Evolutionary conservation across 176 grass and related monocot genomes (phyloP).

Genomic region (Saccharum officinarum): DNA sequence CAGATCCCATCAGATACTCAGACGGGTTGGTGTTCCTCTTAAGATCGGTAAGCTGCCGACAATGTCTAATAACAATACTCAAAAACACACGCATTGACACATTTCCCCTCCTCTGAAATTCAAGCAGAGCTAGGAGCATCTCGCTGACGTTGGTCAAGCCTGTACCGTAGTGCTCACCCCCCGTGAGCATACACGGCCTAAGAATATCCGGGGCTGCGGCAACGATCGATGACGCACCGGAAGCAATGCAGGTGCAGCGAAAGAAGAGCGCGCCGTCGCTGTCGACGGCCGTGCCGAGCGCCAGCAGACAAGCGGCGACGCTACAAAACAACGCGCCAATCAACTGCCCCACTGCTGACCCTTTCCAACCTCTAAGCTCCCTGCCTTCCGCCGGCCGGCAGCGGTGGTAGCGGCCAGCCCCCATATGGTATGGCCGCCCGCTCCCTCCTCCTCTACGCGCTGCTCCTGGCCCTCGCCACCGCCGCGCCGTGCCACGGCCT

Average conservation of each 20-base stretch:
- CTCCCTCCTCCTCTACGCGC: constrained; percentile 16
- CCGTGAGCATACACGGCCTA: constrained; percentile 3
- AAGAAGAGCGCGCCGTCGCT: constrained; percentile 31
- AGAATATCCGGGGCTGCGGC: constrained; percentile 38
- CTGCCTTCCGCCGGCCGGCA: constrained; percentile 30
- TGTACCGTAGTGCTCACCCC: constrained; percentile 23
- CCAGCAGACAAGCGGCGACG: constrained; percentile 39
- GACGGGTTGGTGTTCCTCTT: too few relatives aligned
- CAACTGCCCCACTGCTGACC: constrained; percentile 40
- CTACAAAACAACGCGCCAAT: constrained; percentile 52
- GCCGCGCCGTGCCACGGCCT: constrained; percentile 11
- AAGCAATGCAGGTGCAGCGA: background rate
- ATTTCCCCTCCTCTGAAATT: background rate
- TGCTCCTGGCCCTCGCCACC: constrained; percentile 1
- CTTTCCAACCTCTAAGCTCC: constrained; percentile 30
- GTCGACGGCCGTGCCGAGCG: constrained; percentile 45
- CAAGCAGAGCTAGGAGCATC: background rate
- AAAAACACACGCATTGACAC: too few relatives aligned
- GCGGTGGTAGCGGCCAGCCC: background rate
- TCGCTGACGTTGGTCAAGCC: constrained; percentile 12
- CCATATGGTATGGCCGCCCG: constrained; percentile 44
- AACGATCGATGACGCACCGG: constrained; percentile 13
- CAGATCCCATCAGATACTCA: too few relatives aligned
- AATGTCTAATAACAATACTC: background rate
- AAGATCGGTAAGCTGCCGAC: background rate